Base-by-base conservation (phyloP, 495 filamentous ascomycete species). In the Penicillium nucicola region DNA sequence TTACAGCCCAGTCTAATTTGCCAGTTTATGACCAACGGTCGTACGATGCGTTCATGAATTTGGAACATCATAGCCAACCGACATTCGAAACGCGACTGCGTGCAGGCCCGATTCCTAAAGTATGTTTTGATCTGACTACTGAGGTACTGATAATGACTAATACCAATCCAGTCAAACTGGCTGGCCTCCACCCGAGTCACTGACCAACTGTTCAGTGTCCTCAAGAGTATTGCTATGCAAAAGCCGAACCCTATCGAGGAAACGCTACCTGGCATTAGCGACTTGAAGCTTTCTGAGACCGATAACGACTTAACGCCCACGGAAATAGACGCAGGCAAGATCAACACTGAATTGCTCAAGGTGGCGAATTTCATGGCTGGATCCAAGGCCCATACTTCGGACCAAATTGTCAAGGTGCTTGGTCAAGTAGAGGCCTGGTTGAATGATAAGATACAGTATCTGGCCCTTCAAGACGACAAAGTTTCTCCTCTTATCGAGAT, bases 41-140 rank as follows among this genome's bases (percentile, higher is more conserved):
- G 6, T 74, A 66, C 31, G 57, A 62, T 30, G 67, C 71, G 28
- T 79, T 77, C 34, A 74, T 77, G 64, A 71, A 70, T 31, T 75
- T 71, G 46, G 75, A 80, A 56, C 60, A 64, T 5, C 53, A 55
- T 19, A 61, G 54, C 17, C 62, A 70, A 56, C 57, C 66, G 13
- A 57, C 60, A 12, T 70, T 80, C 28, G 75, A 78, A 50, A 57
- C 76, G 48, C 61, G 59, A 17, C 47, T 77, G 46, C 67, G 71
- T 32, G 36, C 64, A 42, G 75, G 75, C 18, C 70, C 73, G 7
- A 45, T 70, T 32, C 75, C 75, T 45, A 56, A 55, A 44, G 75
- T 77, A 60, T 45, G 67, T 55, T n/a, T n/a, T 46, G 31, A 11
- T 23, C 15, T 23, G 5, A 28, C 25, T 28, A 28, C 8, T 31